A percentile compares a stretch with the other conserved stretches of the same genome.
These are phyloP conservation scores for Vigna hirtella DNA, from an alignment of 306 rosid species.

Conservation along the genomic window DNA sequence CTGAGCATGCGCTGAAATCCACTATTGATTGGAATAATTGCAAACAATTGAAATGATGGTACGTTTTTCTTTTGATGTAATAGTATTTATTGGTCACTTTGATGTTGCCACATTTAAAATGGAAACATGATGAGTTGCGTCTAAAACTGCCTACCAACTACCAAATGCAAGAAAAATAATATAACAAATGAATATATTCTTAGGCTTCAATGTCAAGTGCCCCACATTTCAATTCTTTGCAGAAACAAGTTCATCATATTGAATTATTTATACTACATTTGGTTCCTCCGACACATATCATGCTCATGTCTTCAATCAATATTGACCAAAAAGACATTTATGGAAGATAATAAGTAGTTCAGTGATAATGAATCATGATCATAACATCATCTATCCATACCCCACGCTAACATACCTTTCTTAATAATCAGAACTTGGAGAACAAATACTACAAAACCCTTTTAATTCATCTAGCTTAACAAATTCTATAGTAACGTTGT, in stretches of 20 bases:
- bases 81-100: slow-evolving; percentile 41
- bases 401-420: slow-evolving; percentile 43
- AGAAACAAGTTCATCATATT: slow-evolving; percentile 39
- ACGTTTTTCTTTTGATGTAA: slow-evolving; percentile 21
- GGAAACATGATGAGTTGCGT: slow-evolving; percentile 42
- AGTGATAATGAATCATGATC: slow-evolving; percentile 47
- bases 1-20: slow-evolving; percentile 42
- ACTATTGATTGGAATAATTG: slow-evolving; percentile 46
- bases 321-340: slow-evolving; percentile 49
- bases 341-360: slow-evolving; percentile 42
- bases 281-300: slow-evolving; percentile 53
- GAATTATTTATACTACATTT: slow-evolving; percentile 46
- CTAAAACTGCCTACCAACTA: slow-evolving; percentile 42
- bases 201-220: slow-evolving; percentile 42
- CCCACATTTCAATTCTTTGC: slow-evolving; percentile 46
- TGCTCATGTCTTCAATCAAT: slow-evolving; percentile 53
- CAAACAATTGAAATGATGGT: slow-evolving; percentile 45
- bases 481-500: neutral
- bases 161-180: slow-evolving; percentile 41
- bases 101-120: slow-evolving; percentile 44
- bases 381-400: slow-evolving; percentile 44
- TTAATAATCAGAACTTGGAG: neutral
- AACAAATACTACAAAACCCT: neutral
- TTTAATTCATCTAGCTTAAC: neutral
- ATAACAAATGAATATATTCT: slow-evolving; percentile 11